phyloP scores from a whole-genome alignment of 345 rosid genomes.

The Lepidium sativum region DNA sequence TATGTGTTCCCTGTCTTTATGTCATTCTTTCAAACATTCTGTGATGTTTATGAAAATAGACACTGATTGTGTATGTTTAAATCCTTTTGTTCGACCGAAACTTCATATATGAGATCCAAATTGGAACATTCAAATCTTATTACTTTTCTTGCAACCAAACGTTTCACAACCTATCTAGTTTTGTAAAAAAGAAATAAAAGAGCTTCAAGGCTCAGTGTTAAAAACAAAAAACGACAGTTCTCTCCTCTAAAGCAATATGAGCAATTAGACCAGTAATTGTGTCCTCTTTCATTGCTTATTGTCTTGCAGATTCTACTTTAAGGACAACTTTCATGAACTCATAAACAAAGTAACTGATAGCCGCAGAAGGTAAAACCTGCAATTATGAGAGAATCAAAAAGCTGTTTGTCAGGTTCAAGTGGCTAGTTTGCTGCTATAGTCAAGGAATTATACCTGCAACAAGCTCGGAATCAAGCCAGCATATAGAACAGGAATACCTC shows the following conservation, averaged over 20 bases:
- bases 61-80: conserved; percentile 33
- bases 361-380: conserved; percentile 87
- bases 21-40: conserved; percentile 38
- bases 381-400: conserved; percentile 12
- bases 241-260: conserved; percentile 1
- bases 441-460: conserved; percentile 40
- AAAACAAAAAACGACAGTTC: background rate
- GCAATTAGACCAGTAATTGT: conserved; percentile 1
- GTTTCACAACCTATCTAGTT: background rate
- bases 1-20: conserved; percentile 38
- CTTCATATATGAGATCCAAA: conserved; percentile 21
- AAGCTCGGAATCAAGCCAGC: conserved; percentile 69
- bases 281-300: background rate
- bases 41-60: conserved; percentile 57
- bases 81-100: conserved; percentile 2
- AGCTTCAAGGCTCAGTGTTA: background rate
- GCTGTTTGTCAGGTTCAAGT: background rate
- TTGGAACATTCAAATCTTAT: conserved; percentile 35
- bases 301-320: conserved; percentile 48
- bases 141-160: background rate
- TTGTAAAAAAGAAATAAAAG: background rate
- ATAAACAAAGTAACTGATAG: conserved; percentile 73
- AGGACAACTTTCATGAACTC: conserved; percentile 83
- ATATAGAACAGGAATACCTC: conserved; percentile 64
- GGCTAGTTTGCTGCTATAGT: background rate